phyloP scores from a whole-genome alignment of 1,139 yeast species.

The Kodamaea fungicola region DNA sequence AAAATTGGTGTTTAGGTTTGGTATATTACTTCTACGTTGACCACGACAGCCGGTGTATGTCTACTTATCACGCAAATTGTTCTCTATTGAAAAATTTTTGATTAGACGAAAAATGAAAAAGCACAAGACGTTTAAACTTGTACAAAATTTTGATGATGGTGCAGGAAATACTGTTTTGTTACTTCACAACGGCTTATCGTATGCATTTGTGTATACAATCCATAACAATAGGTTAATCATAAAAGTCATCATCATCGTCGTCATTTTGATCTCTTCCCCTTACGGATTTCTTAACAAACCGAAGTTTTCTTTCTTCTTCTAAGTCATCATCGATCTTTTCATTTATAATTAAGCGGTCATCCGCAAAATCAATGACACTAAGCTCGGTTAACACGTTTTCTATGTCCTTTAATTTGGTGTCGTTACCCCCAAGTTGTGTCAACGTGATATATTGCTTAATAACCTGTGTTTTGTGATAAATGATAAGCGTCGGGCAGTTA shows the following conservation, averaged over 20 bases:
- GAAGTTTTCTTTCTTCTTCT: slow-evolving; percentile 44
- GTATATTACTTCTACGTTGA: too few species aligned
- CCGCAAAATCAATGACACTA: slow-evolving; percentile 62
- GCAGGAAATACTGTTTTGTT: too few species aligned
- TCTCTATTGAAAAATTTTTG: too few species aligned
- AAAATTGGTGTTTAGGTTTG: too few species aligned
- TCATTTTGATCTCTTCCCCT: slow-evolving; percentile 25
- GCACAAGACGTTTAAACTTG: too few species aligned
- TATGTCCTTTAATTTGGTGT: slow-evolving; percentile 62
- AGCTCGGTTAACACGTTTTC: slow-evolving; percentile 65
- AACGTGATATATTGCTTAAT: slow-evolving; percentile 77
- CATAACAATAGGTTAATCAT: slow-evolving; percentile 25
- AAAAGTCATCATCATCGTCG: slow-evolving; percentile 39
- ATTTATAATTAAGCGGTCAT: slow-evolving; percentile 62
- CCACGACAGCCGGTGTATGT: too few species aligned
- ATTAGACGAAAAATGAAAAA: too few species aligned
- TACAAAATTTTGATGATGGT: too few species aligned
- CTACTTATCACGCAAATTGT: too few species aligned
- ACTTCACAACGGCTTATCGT: neutral
- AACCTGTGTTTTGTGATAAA: slow-evolving; percentile 75
- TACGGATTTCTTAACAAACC: slow-evolving; percentile 56
- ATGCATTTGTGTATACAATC: neutral
- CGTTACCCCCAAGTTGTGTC: slow-evolving; percentile 79
- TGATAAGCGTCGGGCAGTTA: slow-evolving; percentile 85
- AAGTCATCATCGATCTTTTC: slow-evolving; percentile 45